phyloP scores from a whole-genome alignment of 2,329 filamentous ascomycete genomes.

The Gyromitra esculenta region DNA sequence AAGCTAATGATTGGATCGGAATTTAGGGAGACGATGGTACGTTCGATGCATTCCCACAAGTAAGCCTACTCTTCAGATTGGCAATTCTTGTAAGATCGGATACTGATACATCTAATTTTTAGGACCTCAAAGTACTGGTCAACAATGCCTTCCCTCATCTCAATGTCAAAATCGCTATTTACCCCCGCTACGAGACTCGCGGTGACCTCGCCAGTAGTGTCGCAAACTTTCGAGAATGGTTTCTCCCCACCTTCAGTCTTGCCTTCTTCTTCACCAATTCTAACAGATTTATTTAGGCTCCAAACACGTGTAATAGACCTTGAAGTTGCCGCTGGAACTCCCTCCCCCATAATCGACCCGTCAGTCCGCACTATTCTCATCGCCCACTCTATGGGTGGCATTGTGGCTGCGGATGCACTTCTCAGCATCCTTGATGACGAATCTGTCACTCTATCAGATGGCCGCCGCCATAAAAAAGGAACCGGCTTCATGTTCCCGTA shows the following conservation, averaged over 20 bases:
- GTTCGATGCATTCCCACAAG: constrained; percentile 77
- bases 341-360: constrained; percentile 85
- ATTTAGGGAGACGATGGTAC: constrained; percentile 77
- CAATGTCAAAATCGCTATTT: constrained; percentile 74
- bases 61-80: constrained; percentile 43
- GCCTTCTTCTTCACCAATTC: background rate
- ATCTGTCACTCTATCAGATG: constrained; percentile 61
- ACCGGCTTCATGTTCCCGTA: constrained; percentile 85
- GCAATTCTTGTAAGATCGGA: constrained; percentile 5
- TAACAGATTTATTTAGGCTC: constrained; percentile 67
- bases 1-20: constrained; percentile 50
- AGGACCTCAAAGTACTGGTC: constrained; percentile 72
- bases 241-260: constrained; percentile 50
- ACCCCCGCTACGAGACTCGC: constrained; percentile 83
- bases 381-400: constrained; percentile 92
- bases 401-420: constrained; percentile 89
- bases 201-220: constrained; percentile 79
- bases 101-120: constrained; percentile 1
- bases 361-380: constrained; percentile 83
- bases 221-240: constrained; percentile 77
- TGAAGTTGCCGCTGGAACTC: constrained; percentile 81
- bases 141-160: constrained; percentile 74
- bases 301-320: constrained; percentile 93
- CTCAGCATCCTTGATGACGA: constrained; percentile 77
- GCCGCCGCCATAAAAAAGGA: constrained; percentile 56